phyloP scores from a whole-genome alignment of 495 filamentous ascomycete species.

The Chaetomium cochliodes region DNA sequence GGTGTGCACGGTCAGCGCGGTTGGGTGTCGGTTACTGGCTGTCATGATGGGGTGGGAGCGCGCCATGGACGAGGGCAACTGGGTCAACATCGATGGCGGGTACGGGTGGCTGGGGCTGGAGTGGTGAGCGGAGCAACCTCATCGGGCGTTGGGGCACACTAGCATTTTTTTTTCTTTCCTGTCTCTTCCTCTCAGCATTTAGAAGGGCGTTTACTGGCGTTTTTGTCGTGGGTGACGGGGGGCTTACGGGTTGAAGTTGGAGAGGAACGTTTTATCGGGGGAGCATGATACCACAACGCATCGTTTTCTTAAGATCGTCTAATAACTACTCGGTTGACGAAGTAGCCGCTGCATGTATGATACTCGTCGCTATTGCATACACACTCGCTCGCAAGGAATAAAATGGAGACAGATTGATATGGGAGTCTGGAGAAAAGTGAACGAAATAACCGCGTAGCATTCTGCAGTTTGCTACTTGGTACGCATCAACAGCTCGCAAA shows the following conservation, averaged over 20 bases:
- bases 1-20: slow-evolving; percentile 64
- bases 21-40: slow-evolving; percentile 65
- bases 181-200: slow-evolving; percentile 15
- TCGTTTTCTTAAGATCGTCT: background rate
- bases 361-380: background rate
- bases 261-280: background rate
- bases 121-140: slow-evolving; percentile 22
- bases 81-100: slow-evolving; percentile 73
- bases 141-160: too few relatives aligned
- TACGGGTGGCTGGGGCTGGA: slow-evolving; percentile 55
- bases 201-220: slow-evolving; percentile 11
- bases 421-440: background rate
- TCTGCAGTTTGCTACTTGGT: too few relatives aligned
- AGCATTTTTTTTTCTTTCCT: background rate
- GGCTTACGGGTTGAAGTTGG: background rate
- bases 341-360: background rate
- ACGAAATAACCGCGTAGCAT: too few relatives aligned
- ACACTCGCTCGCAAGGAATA: background rate
- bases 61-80: slow-evolving; percentile 54
- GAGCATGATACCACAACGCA: slow-evolving; percentile 24
- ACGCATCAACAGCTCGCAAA: too few relatives aligned
- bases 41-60: slow-evolving; percentile 80
- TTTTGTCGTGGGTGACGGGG: background rate
- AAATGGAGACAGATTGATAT: background rate
- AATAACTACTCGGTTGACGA: background rate